Percentiles rank a stretch among this genome's conserved stretches.
phyloP scores from a whole-genome alignment of 2,329 filamentous ascomycete genomes.

The Phialophora chinensis region DNA sequence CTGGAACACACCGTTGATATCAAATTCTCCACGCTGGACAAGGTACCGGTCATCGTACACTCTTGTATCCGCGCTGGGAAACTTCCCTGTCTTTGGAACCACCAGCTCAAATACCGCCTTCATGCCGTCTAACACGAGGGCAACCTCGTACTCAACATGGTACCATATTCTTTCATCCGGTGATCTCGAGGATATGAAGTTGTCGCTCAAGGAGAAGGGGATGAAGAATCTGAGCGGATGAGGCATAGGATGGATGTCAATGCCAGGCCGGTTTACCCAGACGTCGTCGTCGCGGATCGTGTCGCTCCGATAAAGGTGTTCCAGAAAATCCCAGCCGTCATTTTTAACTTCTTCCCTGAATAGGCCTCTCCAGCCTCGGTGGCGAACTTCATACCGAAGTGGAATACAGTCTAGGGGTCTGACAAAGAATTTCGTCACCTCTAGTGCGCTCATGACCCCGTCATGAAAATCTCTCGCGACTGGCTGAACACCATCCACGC shows the following conservation, averaged over 20 bases:
- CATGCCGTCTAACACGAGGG: slow-evolving; percentile 3
- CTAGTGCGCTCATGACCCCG: not conserved
- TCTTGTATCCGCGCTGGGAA: not conserved
- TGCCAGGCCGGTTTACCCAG: slow-evolving; percentile 4
- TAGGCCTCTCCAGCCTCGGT: slow-evolving; percentile 3
- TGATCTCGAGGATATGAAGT: not conserved
- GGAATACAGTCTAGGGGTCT: too few species aligned
- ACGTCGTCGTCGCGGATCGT: not conserved
- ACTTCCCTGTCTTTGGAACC: slow-evolving; percentile 9
- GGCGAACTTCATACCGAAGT: too few species aligned
- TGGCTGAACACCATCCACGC: not conserved
- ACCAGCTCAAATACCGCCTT: slow-evolving; percentile 16
- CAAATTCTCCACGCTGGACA: not conserved
- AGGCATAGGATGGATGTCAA: not conserved
- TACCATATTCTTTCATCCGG: not conserved
- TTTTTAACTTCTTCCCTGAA: not conserved
- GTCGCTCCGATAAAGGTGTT: slow-evolving; percentile 4
- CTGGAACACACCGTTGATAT: not conserved
- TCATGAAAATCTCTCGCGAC: not conserved
- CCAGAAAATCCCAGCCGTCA: not conserved
- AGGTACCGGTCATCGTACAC: not conserved
- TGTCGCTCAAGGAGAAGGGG: not conserved
- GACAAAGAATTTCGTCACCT: not conserved
- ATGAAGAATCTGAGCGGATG: slow-evolving; percentile 2
- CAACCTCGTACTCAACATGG: slow-evolving; percentile 19